These are phyloP conservation scores for Euryodendron excelsum DNA, from an alignment of 148 eudicot species.

Conservation along the genomic window DNA sequence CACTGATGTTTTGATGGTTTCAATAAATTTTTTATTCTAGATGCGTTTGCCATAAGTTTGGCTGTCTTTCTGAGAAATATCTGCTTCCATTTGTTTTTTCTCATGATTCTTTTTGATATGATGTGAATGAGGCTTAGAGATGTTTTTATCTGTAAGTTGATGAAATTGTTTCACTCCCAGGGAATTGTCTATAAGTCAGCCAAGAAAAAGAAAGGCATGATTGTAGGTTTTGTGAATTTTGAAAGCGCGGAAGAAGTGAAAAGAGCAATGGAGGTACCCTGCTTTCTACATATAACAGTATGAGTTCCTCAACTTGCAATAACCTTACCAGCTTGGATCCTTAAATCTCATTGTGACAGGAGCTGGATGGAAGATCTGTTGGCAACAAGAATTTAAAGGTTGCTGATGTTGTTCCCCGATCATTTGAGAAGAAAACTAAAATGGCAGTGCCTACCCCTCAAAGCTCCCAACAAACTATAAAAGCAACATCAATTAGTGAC, in stretches of 20 bases:
- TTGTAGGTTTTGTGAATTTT: conserved; percentile 72
- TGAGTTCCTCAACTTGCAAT: neutral
- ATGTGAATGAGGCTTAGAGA: neutral
- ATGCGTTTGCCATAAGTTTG: neutral
- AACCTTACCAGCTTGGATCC: conserved; percentile 3
- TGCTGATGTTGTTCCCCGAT: conserved; percentile 63
- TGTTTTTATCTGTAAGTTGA: neutral
- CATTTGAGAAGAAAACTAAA: conserved; percentile 57
- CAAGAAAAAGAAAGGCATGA: conserved; percentile 87
- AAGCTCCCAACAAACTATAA: conserved; percentile 20
- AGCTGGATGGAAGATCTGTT: conserved; percentile 61
- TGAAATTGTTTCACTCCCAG: conserved; percentile 29
- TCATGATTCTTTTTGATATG: neutral
- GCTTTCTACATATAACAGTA: neutral
- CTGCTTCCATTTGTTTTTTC: neutral
- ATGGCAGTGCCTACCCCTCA: conserved; percentile 20
- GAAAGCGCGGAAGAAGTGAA: conserved; percentile 60
- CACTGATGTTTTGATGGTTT: neutral
- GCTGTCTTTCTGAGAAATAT: neutral
- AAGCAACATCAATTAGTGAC: conserved; percentile 28
- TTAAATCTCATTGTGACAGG: conserved; percentile 42
- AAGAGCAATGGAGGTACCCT: conserved; percentile 61
- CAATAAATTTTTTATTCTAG: neutral
- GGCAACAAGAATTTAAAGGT: conserved; percentile 69
- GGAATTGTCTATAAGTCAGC: conserved; percentile 70